Evolutionary conservation across 2,329 filamentous ascomycete species (phyloP).

Genomic region (Cryphonectria radicalis): DNA sequence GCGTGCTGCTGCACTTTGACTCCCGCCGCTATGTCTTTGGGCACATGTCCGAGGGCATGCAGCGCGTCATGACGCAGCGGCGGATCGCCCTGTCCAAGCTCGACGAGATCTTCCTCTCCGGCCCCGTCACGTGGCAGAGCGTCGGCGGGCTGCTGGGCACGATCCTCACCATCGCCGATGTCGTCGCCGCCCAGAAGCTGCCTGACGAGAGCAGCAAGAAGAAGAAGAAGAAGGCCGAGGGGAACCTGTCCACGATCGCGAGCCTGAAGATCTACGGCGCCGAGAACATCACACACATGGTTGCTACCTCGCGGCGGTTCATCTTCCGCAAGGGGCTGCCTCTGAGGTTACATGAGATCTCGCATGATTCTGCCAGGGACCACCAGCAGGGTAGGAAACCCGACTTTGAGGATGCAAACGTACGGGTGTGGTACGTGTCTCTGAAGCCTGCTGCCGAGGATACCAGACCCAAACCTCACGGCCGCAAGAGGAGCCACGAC

Average conservation of each 20-base stretch:
- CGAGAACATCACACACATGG: conserved; percentile 75
- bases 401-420: conserved; percentile 74
- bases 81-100: conserved; percentile 68
- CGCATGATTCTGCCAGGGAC: conserved; percentile 45
- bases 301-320: conserved; percentile 84
- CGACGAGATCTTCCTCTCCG: conserved; percentile 81
- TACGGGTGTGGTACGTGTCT: conserved; percentile 85
- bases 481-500: conserved; percentile 47
- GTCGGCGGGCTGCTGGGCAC: conserved; percentile 83
- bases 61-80: conserved; percentile 74
- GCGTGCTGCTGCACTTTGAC: conserved; percentile 78
- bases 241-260: conserved; percentile 38
- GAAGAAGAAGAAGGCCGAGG: conserved; percentile 44
- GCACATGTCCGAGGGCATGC: conserved; percentile 79
- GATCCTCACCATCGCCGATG: conserved; percentile 81
- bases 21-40: conserved; percentile 85
- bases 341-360: conserved; percentile 71
- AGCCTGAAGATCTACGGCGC: conserved; percentile 75
- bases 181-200: conserved; percentile 48
- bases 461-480: conserved; percentile 33
- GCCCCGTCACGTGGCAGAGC: conserved; percentile 74
- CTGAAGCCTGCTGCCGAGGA: conserved; percentile 38
- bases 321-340: conserved; percentile 84
- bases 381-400: conserved; percentile 61
- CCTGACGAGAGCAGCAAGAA: conserved; percentile 47